Evolutionary conservation across 2,329 filamentous ascomycete species (phyloP).

Genomic region (Hymenotorrendiella dingleyae): DNA sequence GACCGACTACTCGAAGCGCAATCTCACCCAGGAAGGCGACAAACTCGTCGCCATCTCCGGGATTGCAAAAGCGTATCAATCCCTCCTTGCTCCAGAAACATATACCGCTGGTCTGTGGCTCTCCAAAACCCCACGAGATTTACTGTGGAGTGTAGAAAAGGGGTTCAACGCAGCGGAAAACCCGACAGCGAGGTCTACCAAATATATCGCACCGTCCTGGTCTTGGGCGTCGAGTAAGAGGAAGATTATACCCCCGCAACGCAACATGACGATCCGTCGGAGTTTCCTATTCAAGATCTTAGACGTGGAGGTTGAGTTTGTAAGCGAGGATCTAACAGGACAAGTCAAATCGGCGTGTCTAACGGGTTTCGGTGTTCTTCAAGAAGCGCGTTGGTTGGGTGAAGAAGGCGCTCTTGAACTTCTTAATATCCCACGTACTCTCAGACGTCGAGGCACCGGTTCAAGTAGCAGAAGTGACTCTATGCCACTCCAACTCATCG

Average conservation of each 20-base stretch:
- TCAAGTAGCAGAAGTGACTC: too few species aligned
- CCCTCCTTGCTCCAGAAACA: background rate
- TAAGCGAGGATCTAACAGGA: background rate
- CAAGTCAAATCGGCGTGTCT: background rate
- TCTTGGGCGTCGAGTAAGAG: background rate
- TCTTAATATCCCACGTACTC: too few species aligned
- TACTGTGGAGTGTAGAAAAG: background rate
- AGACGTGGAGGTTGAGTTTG: background rate
- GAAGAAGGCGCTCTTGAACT: too few species aligned
- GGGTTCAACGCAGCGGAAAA: too few species aligned
- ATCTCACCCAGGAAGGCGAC: background rate
- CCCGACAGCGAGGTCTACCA: background rate
- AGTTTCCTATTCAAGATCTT: background rate
- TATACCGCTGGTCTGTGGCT: constrained; percentile 1
- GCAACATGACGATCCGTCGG: background rate
- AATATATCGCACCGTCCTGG: background rate
- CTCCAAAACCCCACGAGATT: background rate
- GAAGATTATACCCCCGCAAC: background rate
- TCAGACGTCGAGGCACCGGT: too few species aligned
- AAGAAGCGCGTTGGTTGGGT: too few species aligned
- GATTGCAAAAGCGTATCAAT: background rate
- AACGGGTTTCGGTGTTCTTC: too few species aligned
- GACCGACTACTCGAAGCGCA: background rate
- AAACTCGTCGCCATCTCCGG: constrained; percentile 1
- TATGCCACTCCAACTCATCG: too few species aligned